Evolutionary conservation across 129 eudicot species (phyloP), one percentile per base, ranked within the genome.

Genomic region (Lactuca sativa): DNA sequence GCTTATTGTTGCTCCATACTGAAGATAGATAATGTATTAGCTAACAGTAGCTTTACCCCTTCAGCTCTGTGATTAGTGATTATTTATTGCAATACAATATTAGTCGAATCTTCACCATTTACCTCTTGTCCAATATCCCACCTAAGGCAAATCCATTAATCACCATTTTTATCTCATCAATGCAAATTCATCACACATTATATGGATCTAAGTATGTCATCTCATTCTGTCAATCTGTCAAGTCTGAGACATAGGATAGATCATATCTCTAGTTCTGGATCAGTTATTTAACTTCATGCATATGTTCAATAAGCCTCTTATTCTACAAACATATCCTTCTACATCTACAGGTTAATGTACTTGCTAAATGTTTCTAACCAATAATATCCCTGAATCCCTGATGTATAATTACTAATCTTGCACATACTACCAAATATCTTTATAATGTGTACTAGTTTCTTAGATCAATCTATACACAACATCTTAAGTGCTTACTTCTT

Each of bases 151-250:
- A 25, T 48, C 58, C 59, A 3, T 66, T 13, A 66, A 52, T 43
- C 49, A 57, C n/a, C 41, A 47, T 48, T 7, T 43, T 66, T 14
- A 66, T 25, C 71, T 66, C 31, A 31, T 66, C 71, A 32, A 14
- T 66, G 44, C 15, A 49, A 61, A 66, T 49, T 51, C 43, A n/a
- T 66, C 71, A 12, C 64, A 69, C n/a, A 25, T 53, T 7, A 70
- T 32, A 8, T 38, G 66, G 30, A 57, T 55, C 40, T 21, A 56
- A 40, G 65, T 14, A 17, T 41, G 56, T 49, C 67, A 60, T 60
- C 51, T 71, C n/a, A 31, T 60, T 60, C n/a, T 47, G 49, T 60
- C 14, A 49, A 60, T 30, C 48, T 44, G 48, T 59, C 14, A 71
- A 16, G 30, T 40, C 41, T 7, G 17, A 36, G 64, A 64, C 25